Percentiles rank a stretch among this genome's conserved stretches.
Conservation (phyloP, 2,329 filamentous ascomycete genomes). For the Cryphonectria nitschkei region DNA sequence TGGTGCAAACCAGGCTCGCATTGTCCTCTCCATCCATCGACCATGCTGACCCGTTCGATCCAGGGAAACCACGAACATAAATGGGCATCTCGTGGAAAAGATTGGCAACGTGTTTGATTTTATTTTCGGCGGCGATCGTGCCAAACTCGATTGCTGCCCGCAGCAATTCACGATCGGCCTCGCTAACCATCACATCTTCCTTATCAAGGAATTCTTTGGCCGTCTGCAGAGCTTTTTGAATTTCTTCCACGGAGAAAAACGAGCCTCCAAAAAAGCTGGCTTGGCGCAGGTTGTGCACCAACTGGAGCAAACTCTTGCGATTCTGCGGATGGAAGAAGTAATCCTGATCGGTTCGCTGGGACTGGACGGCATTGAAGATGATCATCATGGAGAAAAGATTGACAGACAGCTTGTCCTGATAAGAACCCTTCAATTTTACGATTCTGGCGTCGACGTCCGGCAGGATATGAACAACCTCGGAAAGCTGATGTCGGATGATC, state of each 20-base stretch:
- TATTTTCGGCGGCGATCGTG: slow-evolving; percentile 59
- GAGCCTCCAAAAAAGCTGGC: slow-evolving; percentile 85
- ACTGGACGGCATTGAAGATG: slow-evolving; percentile 85
- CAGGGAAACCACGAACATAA: slow-evolving; percentile 70
- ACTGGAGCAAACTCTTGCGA: slow-evolving; percentile 63
- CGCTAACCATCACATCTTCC: slow-evolving; percentile 59
- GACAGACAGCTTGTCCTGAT: slow-evolving; percentile 79
- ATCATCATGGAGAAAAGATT: slow-evolving; percentile 87
- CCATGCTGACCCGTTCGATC: slow-evolving; percentile 65
- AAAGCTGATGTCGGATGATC: slow-evolving; percentile 77
- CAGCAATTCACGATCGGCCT: slow-evolving; percentile 65
- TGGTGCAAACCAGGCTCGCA: slow-evolving; percentile 55
- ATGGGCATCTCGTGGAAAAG: slow-evolving; percentile 78
- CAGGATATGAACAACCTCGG: slow-evolving; percentile 70
- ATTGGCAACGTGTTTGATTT: slow-evolving; percentile 69
- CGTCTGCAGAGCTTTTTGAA: slow-evolving; percentile 66
- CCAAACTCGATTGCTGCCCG: slow-evolving; percentile 68
- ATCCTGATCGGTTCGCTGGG: slow-evolving; percentile 79
- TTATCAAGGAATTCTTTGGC: slow-evolving; percentile 70
- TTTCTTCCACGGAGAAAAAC: slow-evolving; percentile 68
- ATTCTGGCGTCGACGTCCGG: slow-evolving; percentile 74
- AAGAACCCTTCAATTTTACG: slow-evolving; percentile 77
- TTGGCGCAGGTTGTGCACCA: slow-evolving; percentile 80
- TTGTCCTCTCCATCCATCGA: slow-evolving; percentile 60
- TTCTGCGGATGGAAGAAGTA: slow-evolving; percentile 87